Base-by-base conservation (phyloP, 352 stramenopile genomes). In the Phytophthora pistaciae region DNA sequence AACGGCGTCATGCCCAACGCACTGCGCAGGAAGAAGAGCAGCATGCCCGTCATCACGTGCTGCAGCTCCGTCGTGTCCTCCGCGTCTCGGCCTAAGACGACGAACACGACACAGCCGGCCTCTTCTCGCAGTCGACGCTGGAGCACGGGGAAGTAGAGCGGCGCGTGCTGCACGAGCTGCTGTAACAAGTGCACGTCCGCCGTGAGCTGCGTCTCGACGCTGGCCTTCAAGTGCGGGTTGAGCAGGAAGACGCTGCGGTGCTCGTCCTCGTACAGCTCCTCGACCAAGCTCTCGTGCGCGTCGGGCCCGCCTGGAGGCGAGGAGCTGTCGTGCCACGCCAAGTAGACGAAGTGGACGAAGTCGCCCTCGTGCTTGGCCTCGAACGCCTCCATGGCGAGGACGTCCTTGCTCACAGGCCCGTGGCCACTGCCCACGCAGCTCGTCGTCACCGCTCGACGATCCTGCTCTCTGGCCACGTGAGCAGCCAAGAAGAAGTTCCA, bases 291-390 rank as follows among this genome's bases (percentile, higher is more conserved):
- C 44, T 16, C 53, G n/a, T 40, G 48, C 25, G 42, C 38, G 31
- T n/a, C n/a, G 0, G 31, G 11, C 9, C 68, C 44, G 18, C 23
- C 38, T 21, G 49, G n/a, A 64, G 31, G 23, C 36, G 38, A 4
- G 16, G 16, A 13, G 49, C 31, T 60, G 14, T 79, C 60, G 29
- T 67, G 40, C 66, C 71, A 88, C 59, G 72, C 77, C 33, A 91
- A 66, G 61, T 86, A 91, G 38, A 91, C 70, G 33, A 87, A 88
- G 53, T 90, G 80, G n/a, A 60, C 58, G 60, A 87, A 88, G 40
- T 66, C n/a, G 10, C 59, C 53, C 31, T 87, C 79, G 61, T 85
- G 62, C 29, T 74, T 64, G 44, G 68, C 58, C 66, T 88, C 79
- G 21, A 85, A 76, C 3, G 57, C 56, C 5, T 79, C 63, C 58